Conservation (phyloP, 176 grass and related monocot species). For the Oryza glumipatula region DNA sequence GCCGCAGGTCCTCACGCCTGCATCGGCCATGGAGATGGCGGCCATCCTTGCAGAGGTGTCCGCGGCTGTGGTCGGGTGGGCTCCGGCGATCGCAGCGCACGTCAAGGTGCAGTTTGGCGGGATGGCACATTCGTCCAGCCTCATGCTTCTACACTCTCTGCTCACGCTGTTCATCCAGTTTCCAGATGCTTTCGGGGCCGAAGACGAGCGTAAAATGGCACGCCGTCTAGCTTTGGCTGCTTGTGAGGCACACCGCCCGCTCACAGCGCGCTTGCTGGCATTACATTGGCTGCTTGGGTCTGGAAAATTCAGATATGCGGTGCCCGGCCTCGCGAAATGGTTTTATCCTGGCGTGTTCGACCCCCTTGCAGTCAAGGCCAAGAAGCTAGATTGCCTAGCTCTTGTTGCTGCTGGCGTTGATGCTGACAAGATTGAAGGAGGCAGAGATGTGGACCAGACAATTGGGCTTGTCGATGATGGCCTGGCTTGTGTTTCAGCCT, state of each 20-base stretch:
- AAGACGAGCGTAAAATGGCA: conserved; percentile 60
- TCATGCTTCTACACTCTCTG: conserved; percentile 72
- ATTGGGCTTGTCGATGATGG: conserved; percentile 68
- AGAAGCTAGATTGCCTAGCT: conserved; percentile 78
- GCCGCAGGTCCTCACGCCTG: conserved; percentile 72
- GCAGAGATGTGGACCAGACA: not conserved
- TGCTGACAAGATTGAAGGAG: conserved; percentile 35
- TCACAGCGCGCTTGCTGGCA: conserved; percentile 62
- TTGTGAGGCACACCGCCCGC: conserved; percentile 58
- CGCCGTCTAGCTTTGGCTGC: conserved; percentile 61
- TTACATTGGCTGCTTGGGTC: conserved; percentile 87
- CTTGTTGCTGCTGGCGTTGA: conserved; percentile 42
- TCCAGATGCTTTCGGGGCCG: conserved; percentile 64
- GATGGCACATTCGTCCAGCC: conserved; percentile 66
- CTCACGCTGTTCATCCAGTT: conserved; percentile 65
- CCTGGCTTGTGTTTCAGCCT: conserved; percentile 69
- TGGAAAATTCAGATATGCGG: conserved; percentile 35
- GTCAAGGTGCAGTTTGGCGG: conserved; percentile 92
- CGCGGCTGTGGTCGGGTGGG: conserved; percentile 57
- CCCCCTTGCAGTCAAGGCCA: conserved; percentile 81
- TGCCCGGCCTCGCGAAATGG: conserved; percentile 25
- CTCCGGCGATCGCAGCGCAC: conserved; percentile 64
- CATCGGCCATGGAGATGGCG: conserved; percentile 63
- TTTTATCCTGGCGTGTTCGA: conserved; percentile 81
- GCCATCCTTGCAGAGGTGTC: conserved; percentile 62